Evolutionary conservation across 2,329 filamentous ascomycete species (phyloP), one percentile per base, ranked within the genome.

Genomic region (Aspergillus niger): DNA sequence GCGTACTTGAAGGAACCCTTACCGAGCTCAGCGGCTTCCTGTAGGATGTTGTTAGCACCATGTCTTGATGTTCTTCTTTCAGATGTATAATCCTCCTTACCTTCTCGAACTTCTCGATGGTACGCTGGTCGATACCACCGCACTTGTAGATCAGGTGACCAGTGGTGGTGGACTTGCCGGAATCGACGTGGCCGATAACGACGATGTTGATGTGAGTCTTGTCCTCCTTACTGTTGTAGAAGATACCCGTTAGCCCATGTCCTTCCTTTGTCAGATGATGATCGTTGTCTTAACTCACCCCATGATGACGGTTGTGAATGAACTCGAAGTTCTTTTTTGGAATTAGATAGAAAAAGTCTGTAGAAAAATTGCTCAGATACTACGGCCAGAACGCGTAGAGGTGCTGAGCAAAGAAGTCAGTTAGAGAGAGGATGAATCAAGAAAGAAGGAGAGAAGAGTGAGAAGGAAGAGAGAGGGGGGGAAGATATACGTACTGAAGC

Each of bases 41-140:
- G 74, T 81, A 56, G 41, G 22, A 47, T 48, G 22, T 36, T n/a
- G 60, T 71, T 65, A 72, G 67, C 22, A 52, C 8, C 44, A 3
- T 30, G 44, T 49, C 15, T 49, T 3, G 8, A 1, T 15, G 6
- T 30, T 6, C 7, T 20, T 4, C 7, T n/a, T 11, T 36, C 11
- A 1, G 3, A 5, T 10, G 13, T 26, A 10, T 17, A 3, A 26
- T 47, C 54, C 20, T 20, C 60, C 88, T 81, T 83, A 96, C 92
- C 92, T 99, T 99, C 93, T 99, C 95, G 89, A 99, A 99, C 91
- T 99, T 99, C 91, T 99, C 95, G 82, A 99, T 99, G 83, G 94
- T 98, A 92, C 95, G 94, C 89, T 94, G 92, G 91, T 99, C 95
- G 80, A 98, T 99, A 92, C 95, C 95, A 90, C 95, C 95, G 88